Conservation (phyloP, 2,329 filamentous ascomycete species). For the Botrytis paeoniae region DNA sequence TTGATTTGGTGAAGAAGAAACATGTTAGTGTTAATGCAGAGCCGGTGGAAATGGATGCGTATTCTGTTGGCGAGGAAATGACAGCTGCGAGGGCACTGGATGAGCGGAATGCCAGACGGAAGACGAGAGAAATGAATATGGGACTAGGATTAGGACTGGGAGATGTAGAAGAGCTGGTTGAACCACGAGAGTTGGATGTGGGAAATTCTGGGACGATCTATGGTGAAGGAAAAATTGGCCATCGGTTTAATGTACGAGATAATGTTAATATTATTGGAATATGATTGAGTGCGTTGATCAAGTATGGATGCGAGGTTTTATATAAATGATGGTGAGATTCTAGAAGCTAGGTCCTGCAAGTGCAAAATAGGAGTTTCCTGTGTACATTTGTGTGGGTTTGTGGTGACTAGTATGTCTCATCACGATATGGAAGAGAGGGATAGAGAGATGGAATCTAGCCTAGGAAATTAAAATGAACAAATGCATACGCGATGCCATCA, state of each 20-base stretch:
- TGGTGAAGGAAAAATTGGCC: not conserved
- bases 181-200: not conserved
- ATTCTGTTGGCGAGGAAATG: not conserved
- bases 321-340: not conserved
- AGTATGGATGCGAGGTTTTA: too few relatives aligned
- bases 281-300: not conserved
- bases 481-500: not conserved
- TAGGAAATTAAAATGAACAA: not conserved
- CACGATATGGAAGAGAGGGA: not conserved
- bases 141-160: not conserved
- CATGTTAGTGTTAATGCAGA: not conserved
- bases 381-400: not conserved
- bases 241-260: not conserved
- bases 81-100: not conserved
- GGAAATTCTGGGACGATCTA: not conserved
- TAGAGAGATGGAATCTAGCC: not conserved
- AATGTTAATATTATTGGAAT: slow-evolving; percentile 2
- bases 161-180: not conserved
- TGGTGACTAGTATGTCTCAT: not conserved
- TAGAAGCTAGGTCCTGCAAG: not conserved
- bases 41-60: not conserved
- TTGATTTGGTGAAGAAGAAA: not conserved
- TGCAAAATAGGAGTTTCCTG: not conserved
- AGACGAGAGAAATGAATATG: too few relatives aligned
- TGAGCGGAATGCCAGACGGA: not conserved